Evolutionary conservation across 139 green algal species (phyloP), one percentile per base, ranked within the genome.

Genomic region (Nannochloris sp.): DNA sequence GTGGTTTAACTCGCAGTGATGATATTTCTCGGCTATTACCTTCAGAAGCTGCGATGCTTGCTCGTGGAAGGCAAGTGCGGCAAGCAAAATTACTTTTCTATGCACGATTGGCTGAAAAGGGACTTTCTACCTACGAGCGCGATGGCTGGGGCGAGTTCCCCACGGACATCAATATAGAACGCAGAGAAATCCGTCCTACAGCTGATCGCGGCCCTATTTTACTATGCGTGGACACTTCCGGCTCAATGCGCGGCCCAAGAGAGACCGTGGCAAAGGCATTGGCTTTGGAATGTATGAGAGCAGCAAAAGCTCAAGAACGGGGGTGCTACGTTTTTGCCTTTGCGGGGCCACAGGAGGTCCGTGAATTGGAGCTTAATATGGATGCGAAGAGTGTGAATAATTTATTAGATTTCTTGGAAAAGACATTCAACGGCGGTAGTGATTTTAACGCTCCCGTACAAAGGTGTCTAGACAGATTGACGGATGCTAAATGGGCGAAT

Each of bases 311-410:
- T 8, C 78, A 83, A 51, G 89, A 94, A 74, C 71, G 89, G 14
- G 72, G 72, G 54, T 96, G 89, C 77, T 96, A 84, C 61, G 83
- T 95, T 47, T 95, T 89, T 70, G 89, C 86, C 4, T 96, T 96
- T 72, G 69, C 79, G 3, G 88, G 88, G 8, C 81, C 80, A 8
- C 47, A 71, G 29, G 85, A 94, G 73, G 85, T 93, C 42, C 69
- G 76, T 1, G 87, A 94, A 76, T 71, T 94, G 61, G 87, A 94
- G 79, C 78, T 94, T 23, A 81, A 82, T 61, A 79, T 77, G 46
- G 87, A 94, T 73, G 74, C 85, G 51, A 61, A 62, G 32, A 79
- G 61, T 30, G 65, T 94, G 6, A 76, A 89, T 75, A 90, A 89
- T 68, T 79, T 95, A 68, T 81, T 95, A 47, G 70, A 77, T 60